These are phyloP conservation scores for Phaffia australis DNA, from an alignment of 768 basidiomycete genomes.

Conservation along the genomic window DNA sequence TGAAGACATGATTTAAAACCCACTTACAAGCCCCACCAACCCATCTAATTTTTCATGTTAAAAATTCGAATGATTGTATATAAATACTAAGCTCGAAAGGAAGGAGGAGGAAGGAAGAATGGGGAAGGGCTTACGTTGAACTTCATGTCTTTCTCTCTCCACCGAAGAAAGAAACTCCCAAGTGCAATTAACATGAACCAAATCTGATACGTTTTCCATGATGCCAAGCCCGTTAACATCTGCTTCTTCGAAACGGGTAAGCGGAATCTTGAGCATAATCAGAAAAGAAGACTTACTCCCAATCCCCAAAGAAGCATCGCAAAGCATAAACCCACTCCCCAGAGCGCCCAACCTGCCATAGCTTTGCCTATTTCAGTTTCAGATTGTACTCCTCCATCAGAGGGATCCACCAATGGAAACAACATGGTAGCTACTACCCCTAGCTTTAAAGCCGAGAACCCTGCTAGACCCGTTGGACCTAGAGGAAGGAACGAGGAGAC, in stretches of 20 bases:
- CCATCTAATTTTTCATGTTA: no score
- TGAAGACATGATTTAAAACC: no score
- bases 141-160: constrained; percentile 23
- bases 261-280: neutral
- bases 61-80: no score
- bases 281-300: constrained; percentile 14
- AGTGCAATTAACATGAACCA: constrained; percentile 27
- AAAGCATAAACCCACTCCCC: constrained; percentile 20
- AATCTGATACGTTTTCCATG: constrained; percentile 4
- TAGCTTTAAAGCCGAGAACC: constrained; percentile 26
- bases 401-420: constrained; percentile 13
- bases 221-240: neutral
- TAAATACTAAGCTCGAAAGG: no score
- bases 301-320: constrained; percentile 26
- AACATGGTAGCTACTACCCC: constrained; percentile 24
- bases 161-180: constrained; percentile 18
- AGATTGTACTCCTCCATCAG: neutral
- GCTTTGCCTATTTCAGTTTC: neutral
- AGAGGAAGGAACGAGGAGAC: constrained; percentile 29
- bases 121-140: constrained; percentile 26
- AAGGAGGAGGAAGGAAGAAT: neutral
- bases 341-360: constrained; percentile 23
- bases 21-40: no score
- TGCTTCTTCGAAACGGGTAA: no score
- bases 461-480: constrained; percentile 27